Base-by-base conservation (phyloP, 805 yeast genomes). In the Monosporozyma yasuniensis region DNA sequence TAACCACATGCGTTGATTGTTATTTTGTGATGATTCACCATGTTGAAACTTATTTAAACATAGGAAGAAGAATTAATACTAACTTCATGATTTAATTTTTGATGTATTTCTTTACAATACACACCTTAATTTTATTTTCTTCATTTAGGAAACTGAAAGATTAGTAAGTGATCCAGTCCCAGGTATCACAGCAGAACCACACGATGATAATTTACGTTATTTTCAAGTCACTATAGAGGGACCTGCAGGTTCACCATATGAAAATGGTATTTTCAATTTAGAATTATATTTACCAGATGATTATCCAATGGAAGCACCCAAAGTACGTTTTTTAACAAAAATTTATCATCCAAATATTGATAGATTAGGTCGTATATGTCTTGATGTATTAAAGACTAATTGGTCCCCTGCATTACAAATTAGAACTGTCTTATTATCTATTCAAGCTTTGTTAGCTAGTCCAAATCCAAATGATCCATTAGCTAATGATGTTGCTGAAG, bases 321-420 rank as follows among this genome's bases (percentile, higher is more conserved):
- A 89, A 65, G 95, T 93, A 48, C 77, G 99, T 51, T 93, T 93
- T 60, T 71, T 93, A 54, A 93, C 99, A 28, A 87, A 83, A 67
- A 90, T 93, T 25, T 93, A 93, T 67, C 99, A 93, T 64, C 99
- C 96, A 42, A 93, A 93, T 67, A 93, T 93, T 58, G 99, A 93
- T 65, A 79, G 93, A 65, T 74, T 93, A 55, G 99, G 99, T 8
- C 77, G 99, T 56, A 91, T 93, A 60, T 93, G 99, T 70, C 76
- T 93, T 47, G 98, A 93, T 65, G 97, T 93, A 41, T 75, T 93
- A 64, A 93, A 91, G 70, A 78, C 87, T 59, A 90, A 91, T 70
- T 93, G 99, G 99, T 86, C 96, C 9, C 98, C 99, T 3, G 99
- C 99, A 0, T 74, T 91, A 52, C 98, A 93, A 66, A 93, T 93